Conservation (phyloP, 176 grass and related monocot species). For the maize (Zea mays) region Zm-B73-REFERENCE-NAM-5.0 NC_050096.1:170302001-170302500, state of each 20-base stretch:
- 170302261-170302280: slow-evolving; percentile 30
- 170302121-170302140: slow-evolving; percentile 58
- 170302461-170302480: slow-evolving; percentile 36
- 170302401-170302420: slow-evolving; percentile 63
- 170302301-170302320: slow-evolving; percentile 44
- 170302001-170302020: slow-evolving; percentile 9
- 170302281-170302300: slow-evolving; percentile 23
- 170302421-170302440: slow-evolving; percentile 89
- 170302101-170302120: slow-evolving; percentile 59
- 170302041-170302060: slow-evolving; percentile 83
- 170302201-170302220: slow-evolving; percentile 8
- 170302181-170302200: slow-evolving; percentile 70
- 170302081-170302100: slow-evolving; percentile 59
- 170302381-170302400: slow-evolving; percentile 59
- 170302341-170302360: slow-evolving; percentile 87
- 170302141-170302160: slow-evolving; percentile 58
- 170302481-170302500: slow-evolving; percentile 29
- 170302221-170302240: neutral
- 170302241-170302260: neutral
- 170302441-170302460: slow-evolving; percentile 72
- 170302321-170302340: slow-evolving; percentile 83
- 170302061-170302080: slow-evolving; percentile 73
- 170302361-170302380: slow-evolving; percentile 89
- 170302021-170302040: slow-evolving; percentile 77
- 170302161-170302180: slow-evolving; percentile 82